These are phyloP conservation scores for Blastobotrys attinorum DNA, from an alignment of 805 yeast genomes.

Conservation along the genomic window DNA sequence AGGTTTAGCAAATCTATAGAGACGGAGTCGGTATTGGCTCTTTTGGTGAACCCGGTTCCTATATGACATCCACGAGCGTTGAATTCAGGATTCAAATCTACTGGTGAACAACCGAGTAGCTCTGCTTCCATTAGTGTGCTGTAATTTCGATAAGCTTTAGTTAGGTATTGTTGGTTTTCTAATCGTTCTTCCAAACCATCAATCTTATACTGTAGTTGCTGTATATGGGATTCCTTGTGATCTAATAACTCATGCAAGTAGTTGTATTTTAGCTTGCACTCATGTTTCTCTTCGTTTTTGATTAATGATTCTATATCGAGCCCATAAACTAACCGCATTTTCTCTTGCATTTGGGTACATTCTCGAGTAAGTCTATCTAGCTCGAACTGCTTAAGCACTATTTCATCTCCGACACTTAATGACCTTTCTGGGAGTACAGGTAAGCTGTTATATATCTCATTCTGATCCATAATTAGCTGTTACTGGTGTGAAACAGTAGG, in stretches of 20 bases:
- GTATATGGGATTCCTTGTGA: not conserved
- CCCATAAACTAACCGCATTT: not conserved
- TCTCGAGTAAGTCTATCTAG: not conserved
- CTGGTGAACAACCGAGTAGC: not conserved
- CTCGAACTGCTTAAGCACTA: not conserved
- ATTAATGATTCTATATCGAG: not conserved
- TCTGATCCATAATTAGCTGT: not conserved
- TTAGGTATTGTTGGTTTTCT: not conserved
- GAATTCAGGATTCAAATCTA: not conserved
- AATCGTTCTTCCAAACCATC: not conserved
- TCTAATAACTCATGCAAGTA: not conserved
- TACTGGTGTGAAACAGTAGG: too few species aligned
- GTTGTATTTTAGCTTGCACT: too few species aligned
- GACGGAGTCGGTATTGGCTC: too few species aligned
- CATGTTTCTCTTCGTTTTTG: too few species aligned
- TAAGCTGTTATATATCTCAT: not conserved
- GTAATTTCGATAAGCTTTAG: not conserved
- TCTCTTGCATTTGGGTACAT: not conserved
- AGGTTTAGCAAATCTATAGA: too few species aligned
- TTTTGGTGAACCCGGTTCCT: not conserved
- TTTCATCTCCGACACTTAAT: not conserved
- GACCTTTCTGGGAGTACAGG: not conserved
- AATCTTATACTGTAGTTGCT: not conserved
- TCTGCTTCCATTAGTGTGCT: not conserved
- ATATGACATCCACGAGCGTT: not conserved